Conservation (phyloP, 169 alveolate genomes). For the Babesia bigemina region DNA sequence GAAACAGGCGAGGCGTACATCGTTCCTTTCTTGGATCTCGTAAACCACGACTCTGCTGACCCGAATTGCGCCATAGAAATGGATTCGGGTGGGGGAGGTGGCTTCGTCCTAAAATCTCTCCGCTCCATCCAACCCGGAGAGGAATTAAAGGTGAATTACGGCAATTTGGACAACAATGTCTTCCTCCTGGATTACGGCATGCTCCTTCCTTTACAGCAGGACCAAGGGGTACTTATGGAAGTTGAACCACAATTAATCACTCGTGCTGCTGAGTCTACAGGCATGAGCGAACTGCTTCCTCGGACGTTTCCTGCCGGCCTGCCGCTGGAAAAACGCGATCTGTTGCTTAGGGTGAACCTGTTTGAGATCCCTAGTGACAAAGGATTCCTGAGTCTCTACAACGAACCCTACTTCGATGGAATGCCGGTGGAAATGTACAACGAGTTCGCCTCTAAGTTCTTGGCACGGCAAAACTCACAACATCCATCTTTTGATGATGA, state of each 20-base stretch:
- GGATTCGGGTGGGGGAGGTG: not conserved
- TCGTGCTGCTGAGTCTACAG: slow-evolving; percentile 46
- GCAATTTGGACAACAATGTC: slow-evolving; percentile 42
- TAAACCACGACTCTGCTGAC: slow-evolving; percentile 41
- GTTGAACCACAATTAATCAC: slow-evolving; percentile 30
- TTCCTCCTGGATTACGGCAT: slow-evolving; percentile 63
- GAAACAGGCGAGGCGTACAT: slow-evolving; percentile 28
- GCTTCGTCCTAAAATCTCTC: slow-evolving; percentile 16
- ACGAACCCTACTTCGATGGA: slow-evolving; percentile 60
- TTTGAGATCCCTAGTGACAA: slow-evolving; percentile 42
- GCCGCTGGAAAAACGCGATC: slow-evolving; percentile 51
- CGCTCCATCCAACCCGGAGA: slow-evolving; percentile 29
- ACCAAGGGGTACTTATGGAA: slow-evolving; percentile 49
- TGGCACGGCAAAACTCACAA: not conserved
- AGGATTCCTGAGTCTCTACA: slow-evolving; percentile 33
- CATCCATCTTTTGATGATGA: slow-evolving; percentile 2
- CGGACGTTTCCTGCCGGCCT: slow-evolving; percentile 58
- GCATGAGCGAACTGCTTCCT: slow-evolving; percentile 27
- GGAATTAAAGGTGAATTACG: slow-evolving; percentile 55
- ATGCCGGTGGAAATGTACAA: slow-evolving; percentile 56
- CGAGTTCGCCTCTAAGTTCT: slow-evolving; percentile 47
- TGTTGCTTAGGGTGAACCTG: slow-evolving; percentile 33
- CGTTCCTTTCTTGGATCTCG: slow-evolving; percentile 46
- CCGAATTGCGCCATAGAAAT: slow-evolving; percentile 31
- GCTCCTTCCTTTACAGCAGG: slow-evolving; percentile 22